phyloP scores from a whole-genome alignment of 768 basidiomycete genomes.

The Harrya chromipes region DNA sequence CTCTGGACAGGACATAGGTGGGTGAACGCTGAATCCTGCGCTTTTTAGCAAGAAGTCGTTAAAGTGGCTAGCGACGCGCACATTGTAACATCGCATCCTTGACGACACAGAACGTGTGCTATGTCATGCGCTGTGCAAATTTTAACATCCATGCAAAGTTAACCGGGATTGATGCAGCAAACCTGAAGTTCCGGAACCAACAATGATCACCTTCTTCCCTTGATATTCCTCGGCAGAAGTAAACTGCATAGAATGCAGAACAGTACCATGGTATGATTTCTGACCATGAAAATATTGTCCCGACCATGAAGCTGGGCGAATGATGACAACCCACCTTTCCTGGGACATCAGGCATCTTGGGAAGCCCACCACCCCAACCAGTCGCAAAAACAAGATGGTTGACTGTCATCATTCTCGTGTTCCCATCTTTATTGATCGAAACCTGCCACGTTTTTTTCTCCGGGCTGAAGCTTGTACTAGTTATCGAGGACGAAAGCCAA shows the following conservation, averaged over 20 bases:
- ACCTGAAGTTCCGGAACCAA: constrained; percentile 65
- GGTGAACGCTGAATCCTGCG: constrained; percentile 29
- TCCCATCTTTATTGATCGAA: constrained; percentile 30
- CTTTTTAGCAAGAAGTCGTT: not conserved
- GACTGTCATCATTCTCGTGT: constrained; percentile 33
- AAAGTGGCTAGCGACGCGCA: constrained; percentile 12
- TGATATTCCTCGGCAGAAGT: constrained; percentile 43
- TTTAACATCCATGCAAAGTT: not conserved
- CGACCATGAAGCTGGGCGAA: no score
- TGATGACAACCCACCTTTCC: constrained; percentile 33
- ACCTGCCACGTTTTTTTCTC: constrained; percentile 42
- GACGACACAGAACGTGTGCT: constrained; percentile 30
- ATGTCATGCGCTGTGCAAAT: constrained; percentile 36
- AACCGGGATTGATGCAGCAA: constrained; percentile 2
- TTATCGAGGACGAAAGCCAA: constrained; percentile 50
- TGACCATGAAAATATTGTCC: constrained; percentile 8
- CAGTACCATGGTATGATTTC: constrained; percentile 49
- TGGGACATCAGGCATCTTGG: constrained; percentile 44
- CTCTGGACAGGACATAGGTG: constrained; percentile 23
- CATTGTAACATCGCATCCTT: constrained; percentile 31
- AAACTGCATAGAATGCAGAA: constrained; percentile 53
- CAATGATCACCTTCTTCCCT: constrained; percentile 62
- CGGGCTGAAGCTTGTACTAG: constrained; percentile 33
- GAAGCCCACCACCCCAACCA: constrained; percentile 47
- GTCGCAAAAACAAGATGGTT: constrained; percentile 57